Evolutionary conservation across 1,284 basidiomycete species (phyloP).

Genomic region (Mrakiaceae sp.): DNA sequence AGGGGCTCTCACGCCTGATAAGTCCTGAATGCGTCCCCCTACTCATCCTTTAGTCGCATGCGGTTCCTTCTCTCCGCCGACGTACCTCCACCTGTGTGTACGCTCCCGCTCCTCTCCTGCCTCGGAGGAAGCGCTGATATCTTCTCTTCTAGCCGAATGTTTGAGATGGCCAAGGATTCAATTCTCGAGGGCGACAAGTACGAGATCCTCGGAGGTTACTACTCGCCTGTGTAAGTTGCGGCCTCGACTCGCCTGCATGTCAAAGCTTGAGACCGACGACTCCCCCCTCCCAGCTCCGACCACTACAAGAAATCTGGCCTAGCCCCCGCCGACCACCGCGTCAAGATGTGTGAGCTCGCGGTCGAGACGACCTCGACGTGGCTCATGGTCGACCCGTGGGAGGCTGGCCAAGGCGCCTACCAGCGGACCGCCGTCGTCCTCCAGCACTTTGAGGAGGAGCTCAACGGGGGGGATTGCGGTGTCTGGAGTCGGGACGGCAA

Average conservation of each 20-base stretch:
- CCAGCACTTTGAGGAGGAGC: constrained; percentile 88
- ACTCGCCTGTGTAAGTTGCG: constrained; percentile 61
- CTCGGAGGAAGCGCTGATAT: background rate
- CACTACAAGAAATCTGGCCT: constrained; percentile 85
- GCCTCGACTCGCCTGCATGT: background rate
- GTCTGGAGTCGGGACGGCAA: constrained; percentile 25
- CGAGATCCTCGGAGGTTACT: constrained; percentile 86
- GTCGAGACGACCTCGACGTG: constrained; percentile 39
- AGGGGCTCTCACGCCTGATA: background rate
- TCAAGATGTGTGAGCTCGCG: constrained; percentile 78
- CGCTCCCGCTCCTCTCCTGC: background rate
- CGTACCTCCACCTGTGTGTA: constrained; percentile 41
- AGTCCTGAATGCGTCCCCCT: background rate
- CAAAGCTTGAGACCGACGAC: too few relatives aligned
- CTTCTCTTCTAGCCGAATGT: constrained; percentile 69
- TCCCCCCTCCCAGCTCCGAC: constrained; percentile 43
- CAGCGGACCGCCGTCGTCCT: constrained; percentile 91
- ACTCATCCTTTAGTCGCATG: constrained; percentile 36
- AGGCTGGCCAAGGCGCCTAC: constrained; percentile 79
- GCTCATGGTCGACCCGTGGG: constrained; percentile 92
- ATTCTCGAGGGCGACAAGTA: constrained; percentile 84
- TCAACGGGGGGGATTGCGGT: constrained; percentile 66
- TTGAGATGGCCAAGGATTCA: constrained; percentile 96
- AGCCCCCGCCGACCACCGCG: constrained; percentile 65
- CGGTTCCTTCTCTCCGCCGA: constrained; percentile 45